Percentiles rank a stretch among this genome's conserved stretches.
phyloP scores from a whole-genome alignment of 768 basidiomycete genomes.

The Hygrocybe punicea region DNA sequence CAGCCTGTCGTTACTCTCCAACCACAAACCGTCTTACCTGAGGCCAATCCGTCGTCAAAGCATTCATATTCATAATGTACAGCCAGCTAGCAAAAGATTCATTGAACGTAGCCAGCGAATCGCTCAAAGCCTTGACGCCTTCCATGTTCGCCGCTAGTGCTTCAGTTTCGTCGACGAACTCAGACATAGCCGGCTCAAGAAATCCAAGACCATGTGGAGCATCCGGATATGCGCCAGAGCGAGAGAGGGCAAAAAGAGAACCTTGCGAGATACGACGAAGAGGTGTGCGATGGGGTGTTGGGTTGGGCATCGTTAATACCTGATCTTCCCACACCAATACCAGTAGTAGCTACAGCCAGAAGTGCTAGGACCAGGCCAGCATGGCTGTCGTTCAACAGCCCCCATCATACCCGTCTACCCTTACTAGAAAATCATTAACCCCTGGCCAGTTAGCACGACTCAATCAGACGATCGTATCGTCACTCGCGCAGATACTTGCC shows the following conservation, averaged over 20 bases:
- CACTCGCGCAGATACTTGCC: slow-evolving; percentile 46
- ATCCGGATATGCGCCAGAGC: slow-evolving; percentile 66
- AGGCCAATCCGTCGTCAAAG: slow-evolving; percentile 89
- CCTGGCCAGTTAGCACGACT: slow-evolving; percentile 51
- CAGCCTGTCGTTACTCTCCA: background rate
- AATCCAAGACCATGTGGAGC: slow-evolving; percentile 84
- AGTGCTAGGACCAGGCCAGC: too few species aligned
- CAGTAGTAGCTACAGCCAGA: too few species aligned
- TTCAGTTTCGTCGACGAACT: slow-evolving; percentile 87
- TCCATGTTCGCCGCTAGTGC: slow-evolving; percentile 72
- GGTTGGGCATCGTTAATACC: slow-evolving; percentile 19
- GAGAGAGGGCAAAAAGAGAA: slow-evolving; percentile 81
- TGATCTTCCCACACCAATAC: too few species aligned
- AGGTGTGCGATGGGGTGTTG: slow-evolving; percentile 71
- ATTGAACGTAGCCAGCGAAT: slow-evolving; percentile 81
- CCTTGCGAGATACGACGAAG: slow-evolving; percentile 88
- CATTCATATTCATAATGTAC: slow-evolving; percentile 92
- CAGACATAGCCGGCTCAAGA: slow-evolving; percentile 77
- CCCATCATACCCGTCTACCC: slow-evolving; percentile 54
- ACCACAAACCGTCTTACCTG: slow-evolving; percentile 49
- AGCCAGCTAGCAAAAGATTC: slow-evolving; percentile 91
- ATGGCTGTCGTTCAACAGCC: slow-evolving; percentile 25
- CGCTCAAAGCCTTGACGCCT: slow-evolving; percentile 64
- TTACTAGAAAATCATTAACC: slow-evolving; percentile 46
- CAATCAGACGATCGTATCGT: slow-evolving; percentile 45